Percentiles rank a stretch among this genome's conserved stretches.
phyloP scores from a whole-genome alignment of 345 rosid genomes.

The Syzygium grande region DNA sequence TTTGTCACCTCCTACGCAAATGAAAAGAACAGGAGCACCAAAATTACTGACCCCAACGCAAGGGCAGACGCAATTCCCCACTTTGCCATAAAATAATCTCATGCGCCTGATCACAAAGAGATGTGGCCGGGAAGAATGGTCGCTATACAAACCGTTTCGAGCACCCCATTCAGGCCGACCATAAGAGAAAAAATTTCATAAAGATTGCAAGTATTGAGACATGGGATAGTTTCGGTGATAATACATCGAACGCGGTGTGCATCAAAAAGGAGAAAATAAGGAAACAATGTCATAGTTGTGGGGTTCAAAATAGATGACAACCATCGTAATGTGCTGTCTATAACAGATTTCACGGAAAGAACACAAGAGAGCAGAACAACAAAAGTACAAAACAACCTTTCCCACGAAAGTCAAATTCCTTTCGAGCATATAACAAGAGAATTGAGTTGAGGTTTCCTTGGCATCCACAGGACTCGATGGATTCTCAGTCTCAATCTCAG shows the following conservation, averaged over 20 bases:
- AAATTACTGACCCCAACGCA: neutral
- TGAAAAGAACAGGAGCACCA: neutral
- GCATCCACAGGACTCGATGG: neutral
- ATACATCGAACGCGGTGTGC: too few relatives aligned
- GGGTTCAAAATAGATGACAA: neutral
- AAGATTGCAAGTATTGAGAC: neutral
- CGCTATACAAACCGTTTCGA: too few relatives aligned
- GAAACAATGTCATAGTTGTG: too few relatives aligned
- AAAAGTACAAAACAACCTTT: neutral
- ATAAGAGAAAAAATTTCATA: neutral
- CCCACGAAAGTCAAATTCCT: neutral
- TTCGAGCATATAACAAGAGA: neutral
- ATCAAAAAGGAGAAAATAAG: too few relatives aligned
- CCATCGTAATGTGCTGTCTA: neutral
- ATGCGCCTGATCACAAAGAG: neutral
- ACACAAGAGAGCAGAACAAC: neutral
- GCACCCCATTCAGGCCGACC: too few relatives aligned
- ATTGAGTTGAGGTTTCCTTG: constrained; percentile 1
- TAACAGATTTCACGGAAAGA: neutral
- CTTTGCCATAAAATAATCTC: neutral
- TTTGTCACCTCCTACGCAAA: neutral
- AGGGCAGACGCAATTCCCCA: neutral
- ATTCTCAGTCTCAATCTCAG: neutral
- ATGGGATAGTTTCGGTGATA: too few relatives aligned
- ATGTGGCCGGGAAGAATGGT: neutral